Evolutionary conservation across 495 filamentous ascomycete species (phyloP).

Genomic region (Annulohypoxylon maeteangense): DNA sequence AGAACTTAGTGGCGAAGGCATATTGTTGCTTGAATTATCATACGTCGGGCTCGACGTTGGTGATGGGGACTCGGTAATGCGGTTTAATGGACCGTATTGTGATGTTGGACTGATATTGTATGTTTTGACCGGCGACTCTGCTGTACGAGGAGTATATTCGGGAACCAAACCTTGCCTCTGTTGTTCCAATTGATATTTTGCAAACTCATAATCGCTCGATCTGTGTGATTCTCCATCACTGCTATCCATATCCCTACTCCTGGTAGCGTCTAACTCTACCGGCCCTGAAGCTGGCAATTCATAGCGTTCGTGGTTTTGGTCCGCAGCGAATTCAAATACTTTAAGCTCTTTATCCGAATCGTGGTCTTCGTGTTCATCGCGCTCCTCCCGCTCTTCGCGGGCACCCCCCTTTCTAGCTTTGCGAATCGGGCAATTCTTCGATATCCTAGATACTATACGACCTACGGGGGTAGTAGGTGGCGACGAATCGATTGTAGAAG

Average conservation of each 20-base stretch:
- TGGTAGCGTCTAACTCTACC: conserved; percentile 59
- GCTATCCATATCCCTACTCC: conserved; percentile 51
- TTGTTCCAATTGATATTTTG: conserved; percentile 56
- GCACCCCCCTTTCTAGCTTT: conserved; percentile 37
- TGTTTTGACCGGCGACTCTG: conserved; percentile 46
- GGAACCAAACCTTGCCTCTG: conserved; percentile 55
- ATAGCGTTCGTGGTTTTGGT: conserved; percentile 59
- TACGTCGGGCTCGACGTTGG: conserved; percentile 56
- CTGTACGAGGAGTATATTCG: conserved; percentile 45
- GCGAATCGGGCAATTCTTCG: conserved; percentile 33
- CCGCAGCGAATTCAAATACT: conserved; percentile 58
- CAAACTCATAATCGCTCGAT: conserved; percentile 57
- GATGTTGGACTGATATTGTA: conserved; percentile 49
- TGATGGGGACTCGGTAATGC: conserved; percentile 46
- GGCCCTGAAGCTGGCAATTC: conserved; percentile 61
- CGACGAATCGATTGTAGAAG: conserved; percentile 39
- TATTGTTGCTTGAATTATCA: conserved; percentile 51
- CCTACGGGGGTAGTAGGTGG: conserved; percentile 33
- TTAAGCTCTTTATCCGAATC: conserved; percentile 45
- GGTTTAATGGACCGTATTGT: conserved; percentile 53
- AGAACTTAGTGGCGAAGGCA: conserved; percentile 60
- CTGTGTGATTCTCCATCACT: conserved; percentile 44
- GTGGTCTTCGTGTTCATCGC: conserved; percentile 28
- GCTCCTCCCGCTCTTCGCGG: conserved; percentile 20
- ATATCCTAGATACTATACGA: conserved; percentile 40